A percentile compares a stretch with the other conserved stretches of the same genome.
These are phyloP conservation scores for Paracamarosporium sp. DNA, from an alignment of 2,329 filamentous ascomycete species.

Conservation along the genomic window DNA sequence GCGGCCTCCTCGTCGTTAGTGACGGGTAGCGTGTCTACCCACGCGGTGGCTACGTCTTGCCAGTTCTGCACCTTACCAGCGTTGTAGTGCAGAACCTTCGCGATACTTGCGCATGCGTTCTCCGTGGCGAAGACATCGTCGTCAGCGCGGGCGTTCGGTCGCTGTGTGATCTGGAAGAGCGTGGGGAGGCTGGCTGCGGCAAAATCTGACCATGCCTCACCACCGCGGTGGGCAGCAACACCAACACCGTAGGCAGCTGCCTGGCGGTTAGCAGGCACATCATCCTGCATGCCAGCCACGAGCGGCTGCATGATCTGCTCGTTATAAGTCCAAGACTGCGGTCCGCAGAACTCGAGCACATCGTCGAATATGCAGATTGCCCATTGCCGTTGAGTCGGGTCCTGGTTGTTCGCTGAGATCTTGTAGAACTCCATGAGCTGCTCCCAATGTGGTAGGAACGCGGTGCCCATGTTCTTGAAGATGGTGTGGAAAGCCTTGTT, in stretches of 20 bases:
- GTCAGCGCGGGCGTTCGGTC: slow-evolving; percentile 82
- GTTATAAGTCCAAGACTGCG: slow-evolving; percentile 85
- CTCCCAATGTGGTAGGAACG: slow-evolving; percentile 89
- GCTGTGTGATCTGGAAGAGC: slow-evolving; percentile 83
- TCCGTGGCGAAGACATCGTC: slow-evolving; percentile 97
- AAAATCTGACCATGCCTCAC: slow-evolving; percentile 86
- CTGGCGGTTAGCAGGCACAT: slow-evolving; percentile 89
- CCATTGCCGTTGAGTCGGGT: slow-evolving; percentile 96
- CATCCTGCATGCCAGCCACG: slow-evolving; percentile 82
- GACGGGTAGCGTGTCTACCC: slow-evolving; percentile 90
- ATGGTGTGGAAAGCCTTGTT: slow-evolving; percentile 99
- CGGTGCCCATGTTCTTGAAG: slow-evolving; percentile 91
- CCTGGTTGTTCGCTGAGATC: slow-evolving; percentile 77
- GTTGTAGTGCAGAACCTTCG: slow-evolving; percentile 96
- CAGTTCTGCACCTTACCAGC: slow-evolving; percentile 75
- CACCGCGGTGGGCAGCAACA: slow-evolving; percentile 92
- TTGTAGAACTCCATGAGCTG: slow-evolving; percentile 84
- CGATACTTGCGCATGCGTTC: slow-evolving; percentile 94
- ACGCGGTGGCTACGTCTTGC: slow-evolving; percentile 79
- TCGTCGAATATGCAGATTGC: slow-evolving; percentile 99
- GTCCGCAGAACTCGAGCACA: slow-evolving; percentile 94
- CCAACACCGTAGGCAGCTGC: slow-evolving; percentile 96
- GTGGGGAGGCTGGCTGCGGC: slow-evolving; percentile 78
- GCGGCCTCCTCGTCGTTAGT: slow-evolving; percentile 97
- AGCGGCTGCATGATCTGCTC: slow-evolving; percentile 87